These are phyloP conservation scores for Trebouxia sp. DNA, from an alignment of 139 green algal genomes.

Conservation along the genomic window DNA sequence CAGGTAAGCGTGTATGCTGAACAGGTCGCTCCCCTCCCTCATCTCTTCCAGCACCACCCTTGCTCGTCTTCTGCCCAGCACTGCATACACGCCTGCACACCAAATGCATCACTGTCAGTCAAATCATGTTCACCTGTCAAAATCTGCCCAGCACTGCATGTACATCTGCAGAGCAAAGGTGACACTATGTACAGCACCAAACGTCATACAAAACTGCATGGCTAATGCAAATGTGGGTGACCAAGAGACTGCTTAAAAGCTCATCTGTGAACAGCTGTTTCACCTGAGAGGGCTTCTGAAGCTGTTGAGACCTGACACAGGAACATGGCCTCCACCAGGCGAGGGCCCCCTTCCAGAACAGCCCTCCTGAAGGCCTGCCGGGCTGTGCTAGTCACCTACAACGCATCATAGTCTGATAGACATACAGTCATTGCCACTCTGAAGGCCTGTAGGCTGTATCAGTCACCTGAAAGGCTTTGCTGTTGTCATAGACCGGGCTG, in stretches of 20 bases:
- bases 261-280: too few relatives aligned
- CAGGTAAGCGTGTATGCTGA: constrained; percentile 83
- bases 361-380: constrained; percentile 75
- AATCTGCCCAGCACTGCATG: background rate
- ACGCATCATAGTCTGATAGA: constrained; percentile 77
- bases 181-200: background rate
- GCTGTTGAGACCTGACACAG: constrained; percentile 82
- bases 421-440: constrained; percentile 32
- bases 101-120: background rate
- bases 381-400: constrained; percentile 74
- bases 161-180: background rate
- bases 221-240: too few relatives aligned
- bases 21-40: constrained; percentile 92
- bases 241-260: too few relatives aligned
- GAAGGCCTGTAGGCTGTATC: background rate
- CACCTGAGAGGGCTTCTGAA: constrained; percentile 60
- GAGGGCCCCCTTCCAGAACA: constrained; percentile 76
- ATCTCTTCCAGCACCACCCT: constrained; percentile 89
- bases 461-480: background rate
- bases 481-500: background rate
- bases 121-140: background rate
- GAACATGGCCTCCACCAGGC: constrained; percentile 95
- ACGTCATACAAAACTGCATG: too few relatives aligned
- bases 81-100: constrained; percentile 76
- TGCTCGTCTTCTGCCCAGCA: constrained; percentile 79